phyloP scores from a whole-genome alignment of 805 yeast genomes.

The Starmerella geochares region DNA sequence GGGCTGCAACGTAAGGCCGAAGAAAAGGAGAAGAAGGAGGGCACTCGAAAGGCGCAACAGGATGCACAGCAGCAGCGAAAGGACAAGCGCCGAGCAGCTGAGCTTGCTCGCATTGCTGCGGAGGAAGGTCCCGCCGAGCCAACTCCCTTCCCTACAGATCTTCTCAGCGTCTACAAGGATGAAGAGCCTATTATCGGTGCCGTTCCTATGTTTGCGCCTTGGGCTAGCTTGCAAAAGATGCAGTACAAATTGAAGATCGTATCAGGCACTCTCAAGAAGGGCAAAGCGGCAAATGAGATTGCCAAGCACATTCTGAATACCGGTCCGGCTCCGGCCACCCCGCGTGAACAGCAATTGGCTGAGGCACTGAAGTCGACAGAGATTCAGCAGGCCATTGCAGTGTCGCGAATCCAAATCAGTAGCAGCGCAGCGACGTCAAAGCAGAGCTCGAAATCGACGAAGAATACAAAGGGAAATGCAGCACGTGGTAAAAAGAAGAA shows the following conservation, averaged over 20 bases:
- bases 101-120: conserved; percentile 36
- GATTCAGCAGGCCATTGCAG: conserved; percentile 20
- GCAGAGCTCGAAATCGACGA: background rate
- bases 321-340: conserved; percentile 8
- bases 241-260: conserved; percentile 75
- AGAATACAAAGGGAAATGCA: conserved; percentile 1
- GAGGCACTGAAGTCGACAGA: conserved; percentile 16
- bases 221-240: conserved; percentile 64
- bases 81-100: conserved; percentile 39
- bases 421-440: conserved; percentile 3
- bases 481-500: conserved; percentile 16
- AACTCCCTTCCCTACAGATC: conserved; percentile 39
- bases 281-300: conserved; percentile 69
- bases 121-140: conserved; percentile 30
- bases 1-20: conserved; percentile 36
- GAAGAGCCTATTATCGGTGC: conserved; percentile 52
- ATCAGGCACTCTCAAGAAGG: conserved; percentile 74
- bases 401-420: conserved; percentile 13
- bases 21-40: conserved; percentile 32
- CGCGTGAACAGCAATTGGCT: conserved; percentile 12
- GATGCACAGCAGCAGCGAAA: conserved; percentile 33
- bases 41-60: conserved; percentile 32
- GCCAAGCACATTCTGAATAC: conserved; percentile 42
- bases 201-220: conserved; percentile 87
- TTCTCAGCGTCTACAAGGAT: conserved; percentile 27